These are phyloP conservation scores for Linum trigynum DNA, from an alignment of 345 rosid species.

Conservation along the genomic window DNA sequence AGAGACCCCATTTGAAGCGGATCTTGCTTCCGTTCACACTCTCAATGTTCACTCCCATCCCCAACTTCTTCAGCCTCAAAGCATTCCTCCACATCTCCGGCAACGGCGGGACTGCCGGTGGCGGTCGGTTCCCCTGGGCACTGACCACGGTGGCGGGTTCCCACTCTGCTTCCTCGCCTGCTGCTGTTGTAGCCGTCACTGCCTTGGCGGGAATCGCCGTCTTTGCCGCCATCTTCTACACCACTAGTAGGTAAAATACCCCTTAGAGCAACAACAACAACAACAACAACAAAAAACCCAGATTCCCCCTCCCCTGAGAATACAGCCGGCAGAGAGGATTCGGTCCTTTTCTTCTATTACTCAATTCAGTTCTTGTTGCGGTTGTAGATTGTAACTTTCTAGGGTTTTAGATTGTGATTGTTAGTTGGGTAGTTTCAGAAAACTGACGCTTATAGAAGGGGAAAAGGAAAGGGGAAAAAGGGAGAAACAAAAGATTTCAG, in stretches of 20 bases:
- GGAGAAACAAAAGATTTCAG: slow-evolving; percentile 1
- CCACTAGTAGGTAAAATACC: slow-evolving; percentile 38
- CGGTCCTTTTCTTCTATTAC: not conserved
- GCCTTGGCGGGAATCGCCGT: slow-evolving; percentile 57
- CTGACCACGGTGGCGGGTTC: slow-evolving; percentile 18
- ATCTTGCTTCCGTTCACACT: slow-evolving; percentile 7
- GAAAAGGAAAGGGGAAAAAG: slow-evolving; percentile 37
- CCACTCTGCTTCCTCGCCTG: slow-evolving; percentile 47
- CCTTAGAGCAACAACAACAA: not conserved
- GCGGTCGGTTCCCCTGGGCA: slow-evolving; percentile 45
- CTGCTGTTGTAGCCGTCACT: slow-evolving; percentile 66
- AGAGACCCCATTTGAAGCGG: slow-evolving; percentile 11
- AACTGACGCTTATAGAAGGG: slow-evolving; percentile 16
- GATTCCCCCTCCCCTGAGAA: no score
- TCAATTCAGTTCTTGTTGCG: not conserved
- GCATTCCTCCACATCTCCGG: slow-evolving; percentile 27
- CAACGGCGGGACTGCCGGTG: slow-evolving; percentile 13
- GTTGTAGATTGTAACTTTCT: not conserved
- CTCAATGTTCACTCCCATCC: slow-evolving; percentile 13
- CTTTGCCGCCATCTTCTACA: slow-evolving; percentile 43
- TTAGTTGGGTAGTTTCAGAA: slow-evolving; percentile 1
- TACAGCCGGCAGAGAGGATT: not conserved
- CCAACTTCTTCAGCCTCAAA: not conserved
- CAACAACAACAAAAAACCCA: no score
- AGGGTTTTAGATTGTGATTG: not conserved